Conservation (phyloP, 768 basidiomycete genomes). For the Boletus fagicola region DNA sequence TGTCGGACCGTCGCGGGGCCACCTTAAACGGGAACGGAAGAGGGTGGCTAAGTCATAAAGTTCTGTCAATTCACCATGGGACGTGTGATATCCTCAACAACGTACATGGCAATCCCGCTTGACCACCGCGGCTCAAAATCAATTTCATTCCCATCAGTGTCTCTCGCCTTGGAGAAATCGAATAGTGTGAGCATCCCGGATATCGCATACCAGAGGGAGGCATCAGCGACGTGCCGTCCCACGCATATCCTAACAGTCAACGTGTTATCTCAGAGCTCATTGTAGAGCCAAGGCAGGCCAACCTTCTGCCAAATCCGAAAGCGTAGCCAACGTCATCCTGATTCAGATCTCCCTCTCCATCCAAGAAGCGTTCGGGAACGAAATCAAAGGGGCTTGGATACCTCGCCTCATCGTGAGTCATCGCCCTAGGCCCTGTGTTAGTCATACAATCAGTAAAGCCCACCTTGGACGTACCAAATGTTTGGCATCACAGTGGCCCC, state of each 20-base stretch:
- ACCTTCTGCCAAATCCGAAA: constrained; percentile 32
- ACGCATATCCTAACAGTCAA: constrained; percentile 19
- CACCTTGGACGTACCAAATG: constrained; percentile 23
- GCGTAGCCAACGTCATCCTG: constrained; percentile 18
- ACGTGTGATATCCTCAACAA: neutral
- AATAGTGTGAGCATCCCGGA: constrained; percentile 31
- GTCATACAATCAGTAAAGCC: neutral
- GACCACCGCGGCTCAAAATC: constrained; percentile 19
- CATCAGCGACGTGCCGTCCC: constrained; percentile 26
- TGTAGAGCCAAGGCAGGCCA: neutral
- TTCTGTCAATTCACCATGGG: neutral
- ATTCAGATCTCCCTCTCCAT: constrained; percentile 20
- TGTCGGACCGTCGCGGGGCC: constrained; percentile 6
- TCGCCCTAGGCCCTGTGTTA: constrained; percentile 25
- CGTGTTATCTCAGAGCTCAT: neutral
- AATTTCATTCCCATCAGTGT: constrained; percentile 23
- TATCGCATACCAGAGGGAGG: constrained; percentile 30
- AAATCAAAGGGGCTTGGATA: constrained; percentile 36
- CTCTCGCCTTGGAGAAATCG: constrained; percentile 24
- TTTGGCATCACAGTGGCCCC: constrained; percentile 29
- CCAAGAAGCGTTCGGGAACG: constrained; percentile 32
- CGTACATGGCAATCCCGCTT: constrained; percentile 16
- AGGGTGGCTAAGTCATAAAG: constrained; percentile 14
- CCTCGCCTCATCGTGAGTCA: constrained; percentile 31
- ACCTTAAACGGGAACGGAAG: constrained; percentile 15